phyloP scores from a whole-genome alignment of 768 basidiomycete genomes.

The Leccinum truebloodii region DNA sequence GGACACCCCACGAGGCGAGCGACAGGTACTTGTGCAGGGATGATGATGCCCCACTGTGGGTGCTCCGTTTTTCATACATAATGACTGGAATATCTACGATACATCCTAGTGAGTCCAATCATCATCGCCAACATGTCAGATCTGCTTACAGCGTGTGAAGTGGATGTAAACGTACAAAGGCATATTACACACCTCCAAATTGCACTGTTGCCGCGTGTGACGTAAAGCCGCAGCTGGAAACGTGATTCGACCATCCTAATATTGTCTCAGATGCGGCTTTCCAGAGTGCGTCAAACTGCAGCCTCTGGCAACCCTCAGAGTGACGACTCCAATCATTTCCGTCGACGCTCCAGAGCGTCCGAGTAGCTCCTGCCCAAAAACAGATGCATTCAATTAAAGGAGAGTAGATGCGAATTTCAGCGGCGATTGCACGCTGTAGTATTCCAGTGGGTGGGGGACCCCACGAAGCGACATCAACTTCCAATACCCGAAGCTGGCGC shows the following conservation, averaged over 20 bases:
- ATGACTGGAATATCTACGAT: slow-evolving; percentile 28
- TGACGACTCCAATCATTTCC: slow-evolving; percentile 38
- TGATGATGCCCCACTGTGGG: slow-evolving; percentile 26
- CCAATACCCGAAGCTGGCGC: slow-evolving; percentile 35
- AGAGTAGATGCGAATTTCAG: slow-evolving; percentile 41
- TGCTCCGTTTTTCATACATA: slow-evolving; percentile 33
- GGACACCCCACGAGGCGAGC: slow-evolving; percentile 32
- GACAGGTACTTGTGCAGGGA: slow-evolving; percentile 25
- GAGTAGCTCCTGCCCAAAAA: slow-evolving; percentile 34
- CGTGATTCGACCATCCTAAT: slow-evolving; percentile 12
- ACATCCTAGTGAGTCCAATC: slow-evolving; percentile 22
- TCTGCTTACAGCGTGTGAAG: slow-evolving; percentile 22
- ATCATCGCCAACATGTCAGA: slow-evolving; percentile 22
- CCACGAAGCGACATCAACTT: slow-evolving; percentile 41
- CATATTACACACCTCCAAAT: slow-evolving; percentile 23
- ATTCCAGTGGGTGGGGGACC: slow-evolving; percentile 30
- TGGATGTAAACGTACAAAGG: slow-evolving; percentile 27
- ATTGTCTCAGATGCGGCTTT: slow-evolving; percentile 22
- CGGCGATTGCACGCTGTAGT: slow-evolving; percentile 38
- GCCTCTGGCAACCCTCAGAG: slow-evolving; percentile 28
- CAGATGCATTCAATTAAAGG: slow-evolving; percentile 36
- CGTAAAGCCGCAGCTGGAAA: slow-evolving; percentile 28
- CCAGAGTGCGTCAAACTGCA: slow-evolving; percentile 33
- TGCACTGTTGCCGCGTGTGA: slow-evolving; percentile 20
- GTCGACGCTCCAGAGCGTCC: slow-evolving; percentile 34